Evolutionary conservation across 208 protist genomes (phyloP), one percentile per base, ranked within the genome.

Genomic region (Leishmania major): DNA sequence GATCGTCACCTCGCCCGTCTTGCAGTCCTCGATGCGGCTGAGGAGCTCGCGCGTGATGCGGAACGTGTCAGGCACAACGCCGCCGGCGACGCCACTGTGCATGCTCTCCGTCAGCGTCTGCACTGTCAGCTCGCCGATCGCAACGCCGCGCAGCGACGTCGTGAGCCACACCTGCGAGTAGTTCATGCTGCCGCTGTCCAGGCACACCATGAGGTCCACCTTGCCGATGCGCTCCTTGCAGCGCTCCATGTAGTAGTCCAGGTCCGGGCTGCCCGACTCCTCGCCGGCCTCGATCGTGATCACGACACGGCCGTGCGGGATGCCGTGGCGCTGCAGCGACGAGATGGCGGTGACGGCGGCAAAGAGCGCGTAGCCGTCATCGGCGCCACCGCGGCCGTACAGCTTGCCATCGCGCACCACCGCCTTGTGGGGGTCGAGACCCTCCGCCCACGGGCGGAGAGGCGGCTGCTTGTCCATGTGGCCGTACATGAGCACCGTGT

Each of bases 401-500:
- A 99, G 83, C 84, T 98, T 98, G 25, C 87, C 92, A 51, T 96
- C 93, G 49, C 89, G 87, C 35, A 98, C 77, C 25, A 97, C 95
- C 1, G 96, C 91, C 78, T 90, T 96, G 84, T 96, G 92, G 0
- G 96, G 95, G 79, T 93, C 91, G 13, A 98, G 89, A 19, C 96
- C 98, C 57, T 97, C 96, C 22, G 55, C 84, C 98, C 98, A 99
- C 55, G 89, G 89, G 35, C 84, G 91, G 55, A 99, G 83, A 37
- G 98, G 98, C 43, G 98, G 98, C 93, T 99, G 98, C 89, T 99
- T 99, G 84, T 99, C 98, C 92, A 99, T 96, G 84, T 99, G 98
- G 53, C 98, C 98, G 88, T 99, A 99, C 84, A 99, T 93, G 25
- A 99, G 88, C 55, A 98, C 90, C 47, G 92, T 95, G 70, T 92